phyloP scores from a whole-genome alignment of 2,329 filamentous ascomycete genomes.

The Arthroderma sp. region DNA sequence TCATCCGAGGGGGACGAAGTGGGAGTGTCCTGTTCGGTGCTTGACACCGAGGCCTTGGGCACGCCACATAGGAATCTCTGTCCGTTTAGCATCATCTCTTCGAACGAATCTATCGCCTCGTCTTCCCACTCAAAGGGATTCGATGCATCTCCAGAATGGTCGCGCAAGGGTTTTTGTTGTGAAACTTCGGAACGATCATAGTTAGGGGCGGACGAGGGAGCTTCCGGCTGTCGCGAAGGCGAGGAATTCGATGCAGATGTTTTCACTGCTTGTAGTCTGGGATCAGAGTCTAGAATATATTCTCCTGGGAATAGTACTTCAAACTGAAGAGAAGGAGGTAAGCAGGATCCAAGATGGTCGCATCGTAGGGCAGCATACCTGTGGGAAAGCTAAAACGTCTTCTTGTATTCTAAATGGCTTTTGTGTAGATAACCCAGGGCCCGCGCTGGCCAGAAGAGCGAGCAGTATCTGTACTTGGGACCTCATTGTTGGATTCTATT shows the following conservation, averaged over 20 bases:
- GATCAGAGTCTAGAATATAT: slow-evolving; percentile 58
- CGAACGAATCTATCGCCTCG: slow-evolving; percentile 51
- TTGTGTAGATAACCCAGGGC: slow-evolving; percentile 35
- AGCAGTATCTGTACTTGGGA: slow-evolving; percentile 9
- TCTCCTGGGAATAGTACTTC: slow-evolving; percentile 63
- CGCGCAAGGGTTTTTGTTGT: slow-evolving; percentile 15
- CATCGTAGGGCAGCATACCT: slow-evolving; percentile 39
- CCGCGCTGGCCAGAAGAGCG: slow-evolving; percentile 19
- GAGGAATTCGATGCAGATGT: slow-evolving; percentile 10
- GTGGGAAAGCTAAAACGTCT: slow-evolving; percentile 74
- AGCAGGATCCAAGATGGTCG: not conserved
- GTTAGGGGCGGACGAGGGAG: slow-evolving; percentile 1
- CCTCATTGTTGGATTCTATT: slow-evolving; percentile 1
- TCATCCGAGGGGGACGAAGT: slow-evolving; percentile 47
- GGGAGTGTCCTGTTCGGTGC: slow-evolving; percentile 50
- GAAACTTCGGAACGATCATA: slow-evolving; percentile 8
- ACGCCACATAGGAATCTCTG: slow-evolving; percentile 74
- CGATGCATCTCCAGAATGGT: slow-evolving; percentile 47
- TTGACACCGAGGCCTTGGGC: slow-evolving; percentile 47
- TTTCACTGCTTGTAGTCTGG: slow-evolving; percentile 42
- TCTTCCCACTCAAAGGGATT: slow-evolving; percentile 49
- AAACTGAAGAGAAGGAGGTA: slow-evolving; percentile 43
- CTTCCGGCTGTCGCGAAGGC: slow-evolving; percentile 4
- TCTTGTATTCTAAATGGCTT: slow-evolving; percentile 72
- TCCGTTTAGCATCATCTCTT: slow-evolving; percentile 58